Conservation (phyloP, 176 grass and related monocot genomes). For the Juncus effusus region DNA sequence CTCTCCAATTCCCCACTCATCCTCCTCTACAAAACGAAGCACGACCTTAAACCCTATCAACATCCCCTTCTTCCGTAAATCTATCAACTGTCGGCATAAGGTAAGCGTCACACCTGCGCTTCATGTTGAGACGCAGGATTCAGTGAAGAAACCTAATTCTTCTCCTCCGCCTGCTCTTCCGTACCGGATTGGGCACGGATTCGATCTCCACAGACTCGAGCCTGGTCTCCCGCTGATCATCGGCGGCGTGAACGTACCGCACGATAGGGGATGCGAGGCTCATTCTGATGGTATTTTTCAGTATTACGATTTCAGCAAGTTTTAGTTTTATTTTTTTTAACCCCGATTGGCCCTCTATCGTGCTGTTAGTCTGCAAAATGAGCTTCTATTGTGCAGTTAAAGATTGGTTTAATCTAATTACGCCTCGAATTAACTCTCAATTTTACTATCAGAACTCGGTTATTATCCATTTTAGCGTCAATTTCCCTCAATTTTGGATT, state of each 20-base stretch:
- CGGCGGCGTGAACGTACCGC: slow-evolving; percentile 82
- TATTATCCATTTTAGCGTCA: too few species aligned
- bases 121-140: slow-evolving; percentile 59
- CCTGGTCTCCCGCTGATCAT: slow-evolving; percentile 93
- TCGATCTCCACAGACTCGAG: slow-evolving; percentile 97
- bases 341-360: too few species aligned
- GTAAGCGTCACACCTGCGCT: slow-evolving; percentile 36
- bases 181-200: slow-evolving; percentile 83
- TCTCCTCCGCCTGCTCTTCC: slow-evolving; percentile 68
- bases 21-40: neutral
- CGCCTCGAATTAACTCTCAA: too few species aligned
- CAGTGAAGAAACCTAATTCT: slow-evolving; percentile 32
- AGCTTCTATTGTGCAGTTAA: neutral
- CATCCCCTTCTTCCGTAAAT: slow-evolving; percentile 14
- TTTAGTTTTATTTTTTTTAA: too few species aligned
- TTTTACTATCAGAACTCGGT: too few species aligned
- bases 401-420: too few species aligned
- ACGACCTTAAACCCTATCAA: neutral
- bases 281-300: slow-evolving; percentile 75
- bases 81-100: neutral
- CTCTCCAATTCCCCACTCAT: neutral
- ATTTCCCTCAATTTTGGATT: neutral
- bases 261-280: slow-evolving; percentile 91
- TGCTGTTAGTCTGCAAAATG: neutral
- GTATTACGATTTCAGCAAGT: too few species aligned